Evolutionary conservation across 2,329 filamentous ascomycete species (phyloP), one percentile per base, ranked within the genome.

Genomic region (Purpureocillium takamizusanense): DNA sequence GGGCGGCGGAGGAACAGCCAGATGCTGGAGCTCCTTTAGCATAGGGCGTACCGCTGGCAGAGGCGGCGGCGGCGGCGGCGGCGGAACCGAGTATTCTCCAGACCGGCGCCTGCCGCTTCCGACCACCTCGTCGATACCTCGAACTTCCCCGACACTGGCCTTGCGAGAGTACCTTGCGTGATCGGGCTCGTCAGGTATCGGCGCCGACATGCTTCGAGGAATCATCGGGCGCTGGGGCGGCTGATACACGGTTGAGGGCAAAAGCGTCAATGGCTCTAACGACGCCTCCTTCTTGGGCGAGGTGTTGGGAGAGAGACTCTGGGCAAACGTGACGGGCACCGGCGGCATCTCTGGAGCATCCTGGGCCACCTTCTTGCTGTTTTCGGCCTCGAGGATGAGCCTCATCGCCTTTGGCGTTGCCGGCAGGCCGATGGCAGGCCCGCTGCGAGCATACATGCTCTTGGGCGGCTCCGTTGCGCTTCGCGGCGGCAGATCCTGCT

Each of bases 381-480:
- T 65, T 41, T 80, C 73, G 3, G 69, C 61, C 47, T 77, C 74
- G 48, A 90, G 79, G 32, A 86, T 78, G 2, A 94, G 78, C 15
- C 84, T 78, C 88, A 95, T 94, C 1, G 88, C 88, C 63, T 86
- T 81, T 23, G 90, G 89, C 1, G 89, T 95, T 2, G 88, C 86
- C 12, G 90, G 88, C n/a, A 95, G 72, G 1, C 88, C 89, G 37
- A 90, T 73, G 6, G 75, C 71, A 1, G 73, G 67, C 1, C 70
- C 70, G 3, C 53, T 62, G 13, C 56, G 48, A 27, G 67, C 66
- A 44, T 70, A 71, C 56, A 74, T 72, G 54, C 65, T 69, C 44
- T 62, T 61, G 2, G 66, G 70, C 2, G 78, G 75, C 43, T 83
- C 80, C 2, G 76, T 80, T 7, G 82, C 85, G 50, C 79, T 81